These are phyloP conservation scores for Heliocybe sulcata DNA, from an alignment of 1,284 basidiomycete species.

Conservation along the genomic window DNA sequence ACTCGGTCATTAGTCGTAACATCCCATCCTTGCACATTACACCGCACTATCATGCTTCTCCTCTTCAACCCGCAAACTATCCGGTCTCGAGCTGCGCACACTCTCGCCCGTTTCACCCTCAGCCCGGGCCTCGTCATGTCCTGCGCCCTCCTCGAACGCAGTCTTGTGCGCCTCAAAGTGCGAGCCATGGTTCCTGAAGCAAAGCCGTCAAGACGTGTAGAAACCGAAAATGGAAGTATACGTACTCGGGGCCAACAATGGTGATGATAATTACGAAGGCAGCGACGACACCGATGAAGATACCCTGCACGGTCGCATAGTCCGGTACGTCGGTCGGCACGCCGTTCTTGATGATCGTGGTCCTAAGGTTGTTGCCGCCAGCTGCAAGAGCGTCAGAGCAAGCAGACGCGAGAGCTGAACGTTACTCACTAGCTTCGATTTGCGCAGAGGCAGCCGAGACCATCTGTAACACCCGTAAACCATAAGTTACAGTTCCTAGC, in stretches of 20 bases:
- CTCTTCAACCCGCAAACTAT: slow-evolving; percentile 11
- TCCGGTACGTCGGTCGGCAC: slow-evolving; percentile 49
- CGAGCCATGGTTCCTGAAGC: slow-evolving; percentile 60
- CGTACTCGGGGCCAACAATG: slow-evolving; percentile 67
- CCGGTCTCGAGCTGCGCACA: slow-evolving; percentile 9
- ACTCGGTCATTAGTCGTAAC: not conserved
- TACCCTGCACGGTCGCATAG: slow-evolving; percentile 84
- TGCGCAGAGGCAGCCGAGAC: slow-evolving; percentile 84
- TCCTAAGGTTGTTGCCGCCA: slow-evolving; percentile 53
- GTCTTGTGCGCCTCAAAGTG: slow-evolving; percentile 81
- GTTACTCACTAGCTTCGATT: slow-evolving; percentile 75
- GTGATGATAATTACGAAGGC: slow-evolving; percentile 64
- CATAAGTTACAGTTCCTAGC: not conserved
- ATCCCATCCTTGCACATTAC: not conserved
- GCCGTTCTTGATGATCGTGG: slow-evolving; percentile 43
- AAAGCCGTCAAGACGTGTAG: not conserved
- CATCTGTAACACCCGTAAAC: slow-evolving; percentile 44
- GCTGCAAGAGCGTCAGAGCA: slow-evolving; percentile 27
- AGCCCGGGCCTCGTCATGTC: slow-evolving; percentile 30
- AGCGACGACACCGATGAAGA: slow-evolving; percentile 75
- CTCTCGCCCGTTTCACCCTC: slow-evolving; percentile 8
- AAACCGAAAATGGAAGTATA: slow-evolving; percentile 11
- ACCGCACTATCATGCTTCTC: slow-evolving; percentile 10
- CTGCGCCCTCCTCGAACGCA: slow-evolving; percentile 73
- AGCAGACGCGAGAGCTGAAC: slow-evolving; percentile 5